Evolutionary conservation across 768 basidiomycete species (phyloP).

Genomic region (Leccinum subtestaceum): DNA sequence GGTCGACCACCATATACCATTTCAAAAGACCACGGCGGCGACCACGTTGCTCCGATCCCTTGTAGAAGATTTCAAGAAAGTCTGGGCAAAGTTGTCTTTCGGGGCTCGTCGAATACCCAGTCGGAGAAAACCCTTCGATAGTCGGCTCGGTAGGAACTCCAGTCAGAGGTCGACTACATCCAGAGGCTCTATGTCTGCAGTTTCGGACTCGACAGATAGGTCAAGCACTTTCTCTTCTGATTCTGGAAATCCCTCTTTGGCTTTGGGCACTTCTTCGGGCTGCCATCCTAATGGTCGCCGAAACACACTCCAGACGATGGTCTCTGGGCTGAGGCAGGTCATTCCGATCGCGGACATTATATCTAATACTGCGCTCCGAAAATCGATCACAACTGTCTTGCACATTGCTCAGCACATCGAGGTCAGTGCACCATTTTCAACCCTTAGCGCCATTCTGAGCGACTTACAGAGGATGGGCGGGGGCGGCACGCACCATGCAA

Average conservation of each 20-base stretch:
- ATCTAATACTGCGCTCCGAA: conserved; percentile 3
- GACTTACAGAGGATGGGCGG: conserved; percentile 5
- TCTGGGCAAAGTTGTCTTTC: conserved; percentile 3
- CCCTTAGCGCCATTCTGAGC: not conserved
- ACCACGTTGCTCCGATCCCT: conserved; percentile 16
- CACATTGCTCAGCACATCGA: conserved; percentile 7
- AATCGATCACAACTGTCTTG: conserved; percentile 9
- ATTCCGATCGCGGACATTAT: conserved; percentile 9
- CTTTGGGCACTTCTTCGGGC: not conserved
- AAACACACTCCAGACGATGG: not conserved
- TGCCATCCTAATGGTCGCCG: conserved; percentile 2
- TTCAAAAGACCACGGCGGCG: conserved; percentile 16
- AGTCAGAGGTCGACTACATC: not conserved
- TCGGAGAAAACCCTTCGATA: not conserved
- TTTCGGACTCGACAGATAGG: not conserved
- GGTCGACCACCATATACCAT: conserved; percentile 8
- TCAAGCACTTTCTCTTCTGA: not conserved
- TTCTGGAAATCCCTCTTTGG: not conserved
- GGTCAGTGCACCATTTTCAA: not conserved
- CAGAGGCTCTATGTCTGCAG: not conserved
- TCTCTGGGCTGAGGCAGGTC: conserved; percentile 6
- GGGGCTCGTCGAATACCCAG: not conserved
- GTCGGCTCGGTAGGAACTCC: not conserved
- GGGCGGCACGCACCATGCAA: conserved; percentile 14
- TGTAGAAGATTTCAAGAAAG: conserved; percentile 5